Base-by-base conservation (phyloP, 2,329 filamentous ascomycete species). In the Alternaria sp. region DNA sequence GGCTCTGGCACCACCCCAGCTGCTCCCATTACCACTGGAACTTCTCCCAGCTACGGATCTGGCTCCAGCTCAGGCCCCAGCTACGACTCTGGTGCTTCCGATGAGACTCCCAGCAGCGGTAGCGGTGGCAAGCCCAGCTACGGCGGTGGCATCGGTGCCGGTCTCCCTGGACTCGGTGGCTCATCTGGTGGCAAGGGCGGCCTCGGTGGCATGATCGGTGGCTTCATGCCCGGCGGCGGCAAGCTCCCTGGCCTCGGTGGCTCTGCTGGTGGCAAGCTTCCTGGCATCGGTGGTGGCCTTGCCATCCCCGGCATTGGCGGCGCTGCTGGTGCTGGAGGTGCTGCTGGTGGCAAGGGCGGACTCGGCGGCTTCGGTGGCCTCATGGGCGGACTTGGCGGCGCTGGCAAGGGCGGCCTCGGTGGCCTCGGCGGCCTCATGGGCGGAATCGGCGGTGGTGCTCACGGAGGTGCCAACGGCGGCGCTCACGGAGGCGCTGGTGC, bases 21-120 rank as follows among this genome's bases (percentile, higher is more conserved):
- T 57, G 58, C 41, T 20, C 58, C 58, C 14, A 6, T 61, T 5
- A 44, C 58, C 1, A 61, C 58, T 41, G 59, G 45, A 9, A 25
- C 46, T n/a, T 30, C 46, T 37, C 45, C 44, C 21, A 51, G 14
- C 30, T 50, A 51, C 14, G 46, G 56, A 21, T 58, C 55, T 12
- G 49, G 49, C 30, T 30, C 49, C 23, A 41, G 12, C 41, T 23
- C n/a, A 11, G 60, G 55, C 18, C 55, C 60, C 20, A 54, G 37
- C 47, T 59, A 62, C 43, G 55, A 41, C 33, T 61, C 53, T 28
- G 58, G 45, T 20, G 41, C 28, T 18, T 43, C 15, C n/a, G 23
- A 25, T n/a, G 33, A 55, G 54, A 53, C 28, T 14, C 54, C 54
- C 25, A 56, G 44, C 20, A 21, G 23, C 25, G 37, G 37, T n/a